Base-by-base conservation (phyloP, 2,329 filamentous ascomycete genomes). In the Diaporthe batatas region DNA sequence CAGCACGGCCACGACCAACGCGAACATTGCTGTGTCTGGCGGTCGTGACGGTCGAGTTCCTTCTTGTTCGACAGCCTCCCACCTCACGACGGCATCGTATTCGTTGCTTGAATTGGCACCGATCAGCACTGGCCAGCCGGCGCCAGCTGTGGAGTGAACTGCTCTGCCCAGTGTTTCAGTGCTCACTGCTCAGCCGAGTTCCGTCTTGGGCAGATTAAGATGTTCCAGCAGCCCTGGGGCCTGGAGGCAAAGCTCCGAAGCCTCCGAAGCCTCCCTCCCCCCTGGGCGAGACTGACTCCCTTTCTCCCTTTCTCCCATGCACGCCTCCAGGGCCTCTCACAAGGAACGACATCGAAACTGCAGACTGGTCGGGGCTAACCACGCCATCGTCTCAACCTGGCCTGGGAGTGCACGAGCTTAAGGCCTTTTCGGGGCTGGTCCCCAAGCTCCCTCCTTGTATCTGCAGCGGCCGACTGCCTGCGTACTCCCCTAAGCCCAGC, bases 1-100 rank as follows among this genome's bases (percentile, higher is more conserved):
- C 49, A 86, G 49, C 67, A 85, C 73, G 57, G 80, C 83, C 73
- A 87, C 75, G 3, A 84, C 73, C 75, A 86, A 87, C n/a, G 84
- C 82, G 65, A 87, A 80, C 84, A 88, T 88, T 8, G 51, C 58
- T 32, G 36, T 32, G 34, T 29, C 23, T 32, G 23, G 11, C 29
- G 29, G 36, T 44, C 21, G 29, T 68, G 32, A 39, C 39, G 34
- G n/a, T 47, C 44, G 44, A 36, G 34, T 39, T 62, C 34, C 25
- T 49, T 39, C 11, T 39, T 39, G 44, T 49, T 65, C 32, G 36
- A 8, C 32, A 49, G 62, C 21, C 29, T 49, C 34, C 12, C 10
- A 36, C 25, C 42, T 64, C 42, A 64, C 44, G 34, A 21, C 21
- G 29, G 42, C 42, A 11, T 62, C 59, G 21, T 12, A 32, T 34